These are phyloP conservation scores for Boletus tylopilopsis DNA, from an alignment of 768 basidiomycete genomes.

Conservation along the genomic window DNA sequence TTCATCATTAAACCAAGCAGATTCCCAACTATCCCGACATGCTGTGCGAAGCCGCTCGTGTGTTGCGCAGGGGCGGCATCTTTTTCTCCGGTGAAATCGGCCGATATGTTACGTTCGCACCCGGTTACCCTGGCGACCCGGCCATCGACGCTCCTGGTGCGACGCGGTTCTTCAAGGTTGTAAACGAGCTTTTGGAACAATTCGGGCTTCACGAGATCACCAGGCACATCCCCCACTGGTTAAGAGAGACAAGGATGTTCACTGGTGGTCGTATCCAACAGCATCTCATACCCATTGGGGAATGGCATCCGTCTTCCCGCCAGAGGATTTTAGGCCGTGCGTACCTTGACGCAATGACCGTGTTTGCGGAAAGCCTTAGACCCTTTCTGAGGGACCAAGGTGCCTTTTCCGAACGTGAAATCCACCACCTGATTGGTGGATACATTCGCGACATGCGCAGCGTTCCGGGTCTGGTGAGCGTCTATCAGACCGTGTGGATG, in stretches of 20 bases:
- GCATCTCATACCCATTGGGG: constrained; percentile 53
- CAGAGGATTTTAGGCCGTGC: constrained; percentile 39
- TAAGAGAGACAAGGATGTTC: constrained; percentile 41
- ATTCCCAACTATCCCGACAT: constrained; percentile 50
- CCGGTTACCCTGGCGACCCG: constrained; percentile 25
- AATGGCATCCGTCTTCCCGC: constrained; percentile 41
- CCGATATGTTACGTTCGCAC: constrained; percentile 39
- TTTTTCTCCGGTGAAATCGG: constrained; percentile 65
- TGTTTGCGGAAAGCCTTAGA: constrained; percentile 47
- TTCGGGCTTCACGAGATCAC: constrained; percentile 40
- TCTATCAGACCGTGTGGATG: constrained; percentile 51
- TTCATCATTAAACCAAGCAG: constrained; percentile 36
- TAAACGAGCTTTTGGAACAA: constrained; percentile 38
- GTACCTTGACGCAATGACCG: constrained; percentile 36
- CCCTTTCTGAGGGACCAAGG: constrained; percentile 42
- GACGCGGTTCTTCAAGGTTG: constrained; percentile 33
- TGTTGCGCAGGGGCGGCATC: constrained; percentile 68
- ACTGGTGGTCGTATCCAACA: constrained; percentile 32
- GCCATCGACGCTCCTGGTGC: constrained; percentile 26
- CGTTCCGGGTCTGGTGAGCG: constrained; percentile 45
- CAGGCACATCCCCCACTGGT: constrained; percentile 33
- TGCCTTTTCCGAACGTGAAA: constrained; percentile 34
- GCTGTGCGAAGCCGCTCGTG: constrained; percentile 55
- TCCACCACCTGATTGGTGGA: constrained; percentile 38
- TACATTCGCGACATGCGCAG: constrained; percentile 45